Conservation (phyloP, 2,329 filamentous ascomycete species). For the Fusarium concolor region DNA sequence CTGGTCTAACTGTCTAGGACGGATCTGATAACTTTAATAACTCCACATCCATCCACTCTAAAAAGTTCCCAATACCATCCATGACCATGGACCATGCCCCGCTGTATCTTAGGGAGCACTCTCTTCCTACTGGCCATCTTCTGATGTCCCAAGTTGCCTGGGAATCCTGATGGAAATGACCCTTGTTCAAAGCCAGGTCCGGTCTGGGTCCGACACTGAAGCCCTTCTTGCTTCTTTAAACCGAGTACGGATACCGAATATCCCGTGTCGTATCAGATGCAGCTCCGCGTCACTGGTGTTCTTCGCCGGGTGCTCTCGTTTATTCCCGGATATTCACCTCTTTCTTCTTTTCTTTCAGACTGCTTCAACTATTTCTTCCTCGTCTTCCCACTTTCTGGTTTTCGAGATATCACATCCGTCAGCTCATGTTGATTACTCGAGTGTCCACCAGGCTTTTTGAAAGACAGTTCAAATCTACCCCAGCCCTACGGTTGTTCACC, state of each 20-base stretch:
- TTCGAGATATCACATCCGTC: constrained; percentile 1
- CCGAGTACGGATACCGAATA: constrained; percentile 20
- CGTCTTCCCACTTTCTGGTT: background rate
- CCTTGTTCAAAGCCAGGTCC: constrained; percentile 7
- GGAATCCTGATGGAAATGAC: constrained; percentile 16
- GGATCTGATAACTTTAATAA: constrained; percentile 50
- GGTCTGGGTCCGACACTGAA: constrained; percentile 32
- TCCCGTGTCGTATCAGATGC: background rate
- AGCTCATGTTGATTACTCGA: constrained; percentile 40
- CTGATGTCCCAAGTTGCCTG: constrained; percentile 1
- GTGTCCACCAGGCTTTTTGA: constrained; percentile 29
- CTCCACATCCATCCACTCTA: constrained; percentile 35
- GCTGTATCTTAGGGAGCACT: constrained; percentile 7
- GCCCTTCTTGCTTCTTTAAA: background rate
- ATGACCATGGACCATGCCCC: constrained; percentile 36
- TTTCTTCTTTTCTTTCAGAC: background rate
- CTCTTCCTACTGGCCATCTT: constrained; percentile 23
- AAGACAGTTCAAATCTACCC: constrained; percentile 18
- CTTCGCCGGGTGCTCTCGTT: constrained; percentile 11
- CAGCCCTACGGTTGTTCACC: constrained; percentile 14
- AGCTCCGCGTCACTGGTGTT: constrained; percentile 19
- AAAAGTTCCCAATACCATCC: constrained; percentile 32
- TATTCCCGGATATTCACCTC: constrained; percentile 20
- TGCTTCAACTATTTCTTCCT: constrained; percentile 8
- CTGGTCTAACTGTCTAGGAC: constrained; percentile 25